Base-by-base conservation (phyloP, 306 rosid genomes). In the Quercus berberidifolia region DNA sequence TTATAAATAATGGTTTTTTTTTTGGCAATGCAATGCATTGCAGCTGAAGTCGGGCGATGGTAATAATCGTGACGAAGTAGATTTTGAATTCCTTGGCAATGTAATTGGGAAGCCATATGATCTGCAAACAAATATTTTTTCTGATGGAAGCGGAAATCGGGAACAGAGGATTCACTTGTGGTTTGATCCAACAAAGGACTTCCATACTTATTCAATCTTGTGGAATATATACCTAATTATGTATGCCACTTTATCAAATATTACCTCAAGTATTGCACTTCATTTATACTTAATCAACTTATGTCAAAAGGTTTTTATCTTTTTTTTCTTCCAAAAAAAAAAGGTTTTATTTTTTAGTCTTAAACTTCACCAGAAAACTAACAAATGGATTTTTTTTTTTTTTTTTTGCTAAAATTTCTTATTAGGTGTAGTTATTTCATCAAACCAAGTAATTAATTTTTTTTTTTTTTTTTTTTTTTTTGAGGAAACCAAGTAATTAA, bases 181-280 rank as follows among this genome's bases (percentile, higher is more conserved):
- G 99, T 94, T 94, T 88, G 99, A 94, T 91, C 97, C 99, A 28
- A 87, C 97, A 60, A 78, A 84, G 71, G 91, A 92, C 85, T 91
- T 90, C 73, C 99, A 94, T 60, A 90, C 95, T 56, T 92, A 94
- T 83, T 94, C 99, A 58, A 80, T 94, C 3, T 26, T 92, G 43
- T 94, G 99, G 97, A 94, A 94, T 86, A 78, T 90, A 77, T 88
- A 91, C 81, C 97, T 92, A 75, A 91, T 91, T 86, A 91, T 92
- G 99, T 92, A 87, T 78, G 97, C 52, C 69, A 33, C 55, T 71
- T 78, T 33, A 51, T 17, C 3, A 10, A 12, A 11, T 6, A 54
- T 13, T 46, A 46, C 15, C 54, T 46, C 54, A 12, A 12, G 1
- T 46, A 9, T 46, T 46, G 15, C 54, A 10, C 14, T 11, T 46